These are phyloP conservation scores for Tripterygium wilfordii DNA, from an alignment of 177 flowering plant species.

Conservation along the genomic window DNA sequence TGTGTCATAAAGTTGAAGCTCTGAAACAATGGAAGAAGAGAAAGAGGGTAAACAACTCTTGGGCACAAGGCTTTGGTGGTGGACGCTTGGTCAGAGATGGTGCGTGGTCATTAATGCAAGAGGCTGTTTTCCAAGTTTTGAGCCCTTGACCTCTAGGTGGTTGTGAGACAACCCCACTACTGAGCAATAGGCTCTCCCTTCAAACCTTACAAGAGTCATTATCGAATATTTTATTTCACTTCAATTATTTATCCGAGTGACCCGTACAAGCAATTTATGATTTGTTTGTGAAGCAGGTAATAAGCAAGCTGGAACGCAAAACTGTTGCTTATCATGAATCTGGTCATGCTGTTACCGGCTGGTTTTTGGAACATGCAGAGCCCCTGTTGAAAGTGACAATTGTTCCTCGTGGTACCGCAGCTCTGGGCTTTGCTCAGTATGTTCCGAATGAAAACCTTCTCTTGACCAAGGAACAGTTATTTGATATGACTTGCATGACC, in stretches of 20 bases:
- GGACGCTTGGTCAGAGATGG: too few relatives aligned
- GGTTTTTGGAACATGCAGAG: slow-evolving; percentile 89
- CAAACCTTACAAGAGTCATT: too few relatives aligned
- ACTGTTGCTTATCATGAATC: slow-evolving; percentile 94
- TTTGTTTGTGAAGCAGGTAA: slow-evolving; percentile 45
- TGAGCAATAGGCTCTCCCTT: too few relatives aligned
- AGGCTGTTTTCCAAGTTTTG: too few relatives aligned
- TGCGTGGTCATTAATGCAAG: too few relatives aligned
- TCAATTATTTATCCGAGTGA: background rate
- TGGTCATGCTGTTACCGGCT: slow-evolving; percentile 89
- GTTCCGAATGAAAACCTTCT: slow-evolving; percentile 92
- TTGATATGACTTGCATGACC: slow-evolving; percentile 94
- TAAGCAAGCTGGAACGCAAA: slow-evolving; percentile 73
- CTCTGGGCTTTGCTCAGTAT: slow-evolving; percentile 90
- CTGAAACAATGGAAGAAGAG: too few relatives aligned
- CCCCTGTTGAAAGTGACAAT: slow-evolving; percentile 88
- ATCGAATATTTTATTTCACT: background rate
- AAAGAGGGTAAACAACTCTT: too few relatives aligned
- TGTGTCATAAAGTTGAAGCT: background rate
- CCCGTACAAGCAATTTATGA: background rate
- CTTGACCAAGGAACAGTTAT: slow-evolving; percentile 88
- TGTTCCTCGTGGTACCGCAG: slow-evolving; percentile 92
- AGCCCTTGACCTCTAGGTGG: too few relatives aligned
- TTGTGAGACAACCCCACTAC: too few relatives aligned
- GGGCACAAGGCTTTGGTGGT: too few relatives aligned